phyloP scores from a whole-genome alignment of 257 asterid species.

The Verbascum thapsus region DNA sequence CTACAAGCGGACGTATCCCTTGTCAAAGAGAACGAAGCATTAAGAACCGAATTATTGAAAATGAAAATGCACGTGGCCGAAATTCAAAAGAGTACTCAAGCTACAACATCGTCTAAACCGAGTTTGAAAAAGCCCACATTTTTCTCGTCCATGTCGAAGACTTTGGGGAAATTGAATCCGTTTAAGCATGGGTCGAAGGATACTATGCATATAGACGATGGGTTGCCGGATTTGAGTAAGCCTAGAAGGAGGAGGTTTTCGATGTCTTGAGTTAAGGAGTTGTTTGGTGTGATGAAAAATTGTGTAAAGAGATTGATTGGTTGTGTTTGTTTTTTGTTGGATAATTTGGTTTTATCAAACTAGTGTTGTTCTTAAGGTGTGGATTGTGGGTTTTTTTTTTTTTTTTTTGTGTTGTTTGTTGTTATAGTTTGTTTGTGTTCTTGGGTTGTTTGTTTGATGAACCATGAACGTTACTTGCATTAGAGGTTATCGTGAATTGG shows the following conservation, averaged over 20 bases:
- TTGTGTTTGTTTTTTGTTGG: slow-evolving; percentile 25
- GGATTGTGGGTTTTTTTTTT: background rate
- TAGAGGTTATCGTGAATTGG: too few species aligned
- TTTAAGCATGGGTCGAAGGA: slow-evolving; percentile 91
- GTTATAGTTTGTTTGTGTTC: background rate
- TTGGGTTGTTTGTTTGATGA: background rate
- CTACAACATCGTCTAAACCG: slow-evolving; percentile 46
- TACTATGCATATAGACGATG: slow-evolving; percentile 64
- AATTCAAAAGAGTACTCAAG: slow-evolving; percentile 54
- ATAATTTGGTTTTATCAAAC: background rate
- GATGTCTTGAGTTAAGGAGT: slow-evolving; percentile 48
- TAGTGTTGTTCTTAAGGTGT: background rate
- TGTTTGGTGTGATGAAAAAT: slow-evolving; percentile 32
- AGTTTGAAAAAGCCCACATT: slow-evolving; percentile 49
- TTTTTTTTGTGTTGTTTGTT: background rate
- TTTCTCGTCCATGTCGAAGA: slow-evolving; percentile 83
- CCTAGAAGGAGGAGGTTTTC: slow-evolving; percentile 96
- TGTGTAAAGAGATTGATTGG: slow-evolving; percentile 43
- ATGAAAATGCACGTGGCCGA: slow-evolving; percentile 86
- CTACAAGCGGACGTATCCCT: slow-evolving; percentile 66
- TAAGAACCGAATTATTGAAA: slow-evolving; percentile 76
- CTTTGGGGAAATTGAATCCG: slow-evolving; percentile 76
- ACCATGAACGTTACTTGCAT: background rate
- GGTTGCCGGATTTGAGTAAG: slow-evolving; percentile 59
- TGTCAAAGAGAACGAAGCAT: slow-evolving; percentile 78